Evolutionary conservation across 2,329 filamentous ascomycete species (phyloP).

Genomic region (Waltergamsia citrina): DNA sequence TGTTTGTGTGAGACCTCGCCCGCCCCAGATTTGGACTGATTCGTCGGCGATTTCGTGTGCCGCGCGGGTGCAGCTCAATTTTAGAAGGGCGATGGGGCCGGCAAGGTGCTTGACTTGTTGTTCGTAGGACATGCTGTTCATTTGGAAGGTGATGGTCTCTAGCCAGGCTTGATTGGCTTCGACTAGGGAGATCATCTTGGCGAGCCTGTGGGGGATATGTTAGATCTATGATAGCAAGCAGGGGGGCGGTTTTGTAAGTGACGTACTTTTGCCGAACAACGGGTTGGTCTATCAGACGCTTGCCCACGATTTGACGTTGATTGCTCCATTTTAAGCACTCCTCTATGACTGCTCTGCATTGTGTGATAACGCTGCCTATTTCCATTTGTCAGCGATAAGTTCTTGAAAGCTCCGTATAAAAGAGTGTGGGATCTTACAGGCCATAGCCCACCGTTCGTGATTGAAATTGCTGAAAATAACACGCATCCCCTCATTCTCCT

Average conservation of each 20-base stretch:
- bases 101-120: conserved; percentile 67
- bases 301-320: conserved; percentile 76
- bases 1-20: conserved; percentile 67
- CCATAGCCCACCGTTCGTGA: conserved; percentile 75
- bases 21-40: conserved; percentile 78
- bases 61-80: conserved; percentile 66
- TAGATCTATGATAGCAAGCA: background rate
- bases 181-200: conserved; percentile 75
- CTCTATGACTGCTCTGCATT: conserved; percentile 62
- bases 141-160: conserved; percentile 77
- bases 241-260: no score
- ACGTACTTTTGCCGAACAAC: conserved; percentile 70
- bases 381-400: background rate
- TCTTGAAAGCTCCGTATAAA: background rate
- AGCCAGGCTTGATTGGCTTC: conserved; percentile 83
- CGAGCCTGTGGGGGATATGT: conserved; percentile 39
- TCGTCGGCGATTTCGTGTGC: conserved; percentile 80
- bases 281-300: conserved; percentile 73
- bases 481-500: conserved; percentile 78
- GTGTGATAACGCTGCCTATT: conserved; percentile 49
- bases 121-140: conserved; percentile 75
- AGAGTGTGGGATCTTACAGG: conserved; percentile 31
- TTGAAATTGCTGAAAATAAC: conserved; percentile 86
- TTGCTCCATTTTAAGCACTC: conserved; percentile 85
- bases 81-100: conserved; percentile 74